Evolutionary conservation across 2,329 filamentous ascomycete species (phyloP).

Genomic region (Fusarium acutatum): DNA sequence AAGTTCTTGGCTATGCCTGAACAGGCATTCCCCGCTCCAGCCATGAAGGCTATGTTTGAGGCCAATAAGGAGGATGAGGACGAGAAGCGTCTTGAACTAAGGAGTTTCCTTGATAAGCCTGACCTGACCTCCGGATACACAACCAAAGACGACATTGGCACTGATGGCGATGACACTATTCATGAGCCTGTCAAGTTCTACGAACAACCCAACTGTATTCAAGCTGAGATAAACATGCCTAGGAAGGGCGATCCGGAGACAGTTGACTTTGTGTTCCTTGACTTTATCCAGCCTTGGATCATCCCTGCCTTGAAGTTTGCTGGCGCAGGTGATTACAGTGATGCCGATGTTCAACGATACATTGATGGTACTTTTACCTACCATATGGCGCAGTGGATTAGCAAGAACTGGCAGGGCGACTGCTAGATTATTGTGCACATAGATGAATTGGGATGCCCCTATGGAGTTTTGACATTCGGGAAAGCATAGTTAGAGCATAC

Average conservation of each 20-base stretch:
- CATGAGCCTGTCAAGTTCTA: constrained; percentile 81
- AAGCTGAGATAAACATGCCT: constrained; percentile 72
- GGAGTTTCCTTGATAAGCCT: constrained; percentile 45
- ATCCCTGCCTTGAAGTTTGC: constrained; percentile 74
- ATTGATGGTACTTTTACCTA: constrained; percentile 64
- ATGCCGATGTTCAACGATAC: constrained; percentile 60
- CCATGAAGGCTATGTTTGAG: constrained; percentile 18
- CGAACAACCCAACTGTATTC: constrained; percentile 83
- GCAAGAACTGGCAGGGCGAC: constrained; percentile 63
- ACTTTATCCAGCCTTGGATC: constrained; percentile 88
- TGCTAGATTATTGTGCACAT: constrained; percentile 46
- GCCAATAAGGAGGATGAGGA: constrained; percentile 26
- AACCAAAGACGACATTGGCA: constrained; percentile 83
- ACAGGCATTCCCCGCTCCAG: constrained; percentile 43
- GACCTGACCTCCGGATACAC: constrained; percentile 78
- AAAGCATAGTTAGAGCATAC: background rate
- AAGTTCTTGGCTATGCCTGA: constrained; percentile 62
- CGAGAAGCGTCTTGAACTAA: constrained; percentile 46
- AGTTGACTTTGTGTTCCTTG: constrained; percentile 90
- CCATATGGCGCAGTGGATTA: constrained; percentile 65
- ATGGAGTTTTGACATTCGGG: constrained; percentile 13
- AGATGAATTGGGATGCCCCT: background rate
- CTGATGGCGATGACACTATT: constrained; percentile 89
- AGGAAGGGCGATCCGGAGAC: constrained; percentile 66
- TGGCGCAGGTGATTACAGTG: constrained; percentile 58